These are phyloP conservation scores for Aleurites moluccanus DNA, from an alignment of 441 rosid species.

Conservation along the genomic window DNA sequence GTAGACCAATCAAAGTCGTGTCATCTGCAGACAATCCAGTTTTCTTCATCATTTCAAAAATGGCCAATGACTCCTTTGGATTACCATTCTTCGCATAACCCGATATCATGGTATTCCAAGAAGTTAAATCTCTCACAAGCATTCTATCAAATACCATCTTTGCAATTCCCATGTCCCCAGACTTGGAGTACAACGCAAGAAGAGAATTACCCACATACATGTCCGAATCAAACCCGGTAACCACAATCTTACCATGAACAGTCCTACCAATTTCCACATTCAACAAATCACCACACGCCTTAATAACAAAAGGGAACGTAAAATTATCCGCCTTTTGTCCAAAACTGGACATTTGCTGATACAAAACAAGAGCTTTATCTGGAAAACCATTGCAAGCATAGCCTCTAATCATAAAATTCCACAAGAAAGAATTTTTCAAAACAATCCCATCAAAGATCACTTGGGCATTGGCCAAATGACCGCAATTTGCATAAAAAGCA, in stretches of 20 bases:
- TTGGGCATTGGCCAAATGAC: constrained; percentile 23
- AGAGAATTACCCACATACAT: constrained; percentile 57
- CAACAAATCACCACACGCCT: constrained; percentile 43
- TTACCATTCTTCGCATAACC: constrained; percentile 25
- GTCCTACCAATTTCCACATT: constrained; percentile 50
- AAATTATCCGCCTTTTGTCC: constrained; percentile 26
- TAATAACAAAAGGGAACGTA: constrained; percentile 46
- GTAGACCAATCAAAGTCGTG: constrained; percentile 49
- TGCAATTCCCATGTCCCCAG: constrained; percentile 39
- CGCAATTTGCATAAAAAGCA: constrained; percentile 31
- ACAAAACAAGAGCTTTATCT: constrained; percentile 22
- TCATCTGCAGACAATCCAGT: constrained; percentile 46
- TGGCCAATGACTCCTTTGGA: constrained; percentile 24
- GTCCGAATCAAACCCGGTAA: constrained; percentile 53
- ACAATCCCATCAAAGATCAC: constrained; percentile 21
- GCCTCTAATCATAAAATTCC: constrained; percentile 34
- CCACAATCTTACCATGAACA: constrained; percentile 51
- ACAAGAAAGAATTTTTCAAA: constrained; percentile 30
- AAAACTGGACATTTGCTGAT: constrained; percentile 21
- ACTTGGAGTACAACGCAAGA: constrained; percentile 55
- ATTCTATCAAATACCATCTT: constrained; percentile 46
- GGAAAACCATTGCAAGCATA: constrained; percentile 22
- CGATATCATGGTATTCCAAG: constrained; percentile 38
- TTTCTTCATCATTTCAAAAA: constrained; percentile 28
- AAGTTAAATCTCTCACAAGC: constrained; percentile 32